Base-by-base conservation (phyloP, 805 yeast species). In the Starmerella ratchasimensis region DNA sequence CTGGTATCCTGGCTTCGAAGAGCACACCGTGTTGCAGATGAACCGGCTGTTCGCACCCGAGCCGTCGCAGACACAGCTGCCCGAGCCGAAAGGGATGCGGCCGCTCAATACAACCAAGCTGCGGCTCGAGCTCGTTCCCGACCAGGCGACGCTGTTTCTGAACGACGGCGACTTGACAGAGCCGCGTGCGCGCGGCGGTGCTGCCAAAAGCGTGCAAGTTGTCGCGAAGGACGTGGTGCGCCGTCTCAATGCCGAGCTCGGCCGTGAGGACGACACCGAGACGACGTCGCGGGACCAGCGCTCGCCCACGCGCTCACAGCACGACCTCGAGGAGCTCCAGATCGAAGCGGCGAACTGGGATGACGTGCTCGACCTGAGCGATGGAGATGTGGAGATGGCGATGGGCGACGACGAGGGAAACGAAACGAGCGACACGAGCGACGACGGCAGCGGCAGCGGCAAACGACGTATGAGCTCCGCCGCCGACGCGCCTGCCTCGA, bases 21-120 rank as follows among this genome's bases (percentile, higher is more conserved):
- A 62, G 17, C 67, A 72, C 19, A 62, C 68, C 31, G 68, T 75
- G 1, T 62, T 78, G 48, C 71, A 73, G 47, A 71, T 77, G 70
- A 81, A 78, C 54, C 56, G 69, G 6, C 58, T 80, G 33, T 79
- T 78, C 48, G 68, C 71, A 21, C 78, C 88, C 1, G 64, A 67
- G 9, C 80, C 86, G 1, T 58, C 62, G 14, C 65, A 65, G 39
- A 71, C 70, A 46, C 59, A 61, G 23, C 73, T 68, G 36, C 73
- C 74, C 29, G 41, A 43, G 23, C 78, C 82, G 2, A 49, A 54
- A 16, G 31, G 36, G 3, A 33, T 51, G 3, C 46, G 59, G 13
- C 58, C 55, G 3, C 51, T 60, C 17, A 45, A 54, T 1, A 90
- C 93, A 0, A 64, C 73, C 7, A 70, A 74, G 38, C 48, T 74